Base-by-base conservation (phyloP, 2,329 filamentous ascomycete species). In the Cladosporium sp. region DNA sequence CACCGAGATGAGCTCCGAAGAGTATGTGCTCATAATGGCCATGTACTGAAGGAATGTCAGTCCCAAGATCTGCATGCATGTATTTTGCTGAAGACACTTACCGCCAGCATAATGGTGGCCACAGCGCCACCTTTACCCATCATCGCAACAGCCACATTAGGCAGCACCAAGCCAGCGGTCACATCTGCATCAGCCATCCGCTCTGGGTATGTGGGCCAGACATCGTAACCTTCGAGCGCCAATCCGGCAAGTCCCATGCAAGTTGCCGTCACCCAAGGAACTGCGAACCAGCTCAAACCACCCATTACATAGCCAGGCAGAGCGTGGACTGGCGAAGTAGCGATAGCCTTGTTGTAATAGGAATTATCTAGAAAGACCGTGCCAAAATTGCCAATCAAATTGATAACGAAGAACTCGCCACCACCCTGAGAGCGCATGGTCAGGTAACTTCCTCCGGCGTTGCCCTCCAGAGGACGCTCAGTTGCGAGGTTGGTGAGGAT, bases 331-430 rank as follows among this genome's bases (percentile, higher is more conserved):
- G 92, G 92, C 23, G 88, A 90, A 0, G 93, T 92, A 10, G 93
- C 92, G 72, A 97, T 96, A n/a, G 92, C 93, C 78, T 96, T 96
- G 83, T 96, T 95, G 80, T 93, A 96, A 81, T 96, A 96, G 21
- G 90, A 70, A 23, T 74, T 68, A 74, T 96, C 92, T 51, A 92
- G 83, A 81, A 96, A 96, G 3, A 96, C 91, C 1, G 91, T 93
- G 8, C 83, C 89, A 66, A 94, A 95, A 78, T 93, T 93, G 49
- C 91, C 91, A 39, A 93, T 89, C 58, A 91, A 89, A 78, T 96
- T 96, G 79, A 96, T 96, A 32, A 72, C 70, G 59, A 71, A 71
- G 43, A 71, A 70, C 8, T 67, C 68, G 16, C 71, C 74, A 49
- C 70, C 71, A 23, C 62, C 67, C 39, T 63, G 65, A 3, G 67